Evolutionary conservation across 1,284 basidiomycete species (phyloP), one percentile per base, ranked within the genome.

Genomic region (Ganoderma boninense): DNA sequence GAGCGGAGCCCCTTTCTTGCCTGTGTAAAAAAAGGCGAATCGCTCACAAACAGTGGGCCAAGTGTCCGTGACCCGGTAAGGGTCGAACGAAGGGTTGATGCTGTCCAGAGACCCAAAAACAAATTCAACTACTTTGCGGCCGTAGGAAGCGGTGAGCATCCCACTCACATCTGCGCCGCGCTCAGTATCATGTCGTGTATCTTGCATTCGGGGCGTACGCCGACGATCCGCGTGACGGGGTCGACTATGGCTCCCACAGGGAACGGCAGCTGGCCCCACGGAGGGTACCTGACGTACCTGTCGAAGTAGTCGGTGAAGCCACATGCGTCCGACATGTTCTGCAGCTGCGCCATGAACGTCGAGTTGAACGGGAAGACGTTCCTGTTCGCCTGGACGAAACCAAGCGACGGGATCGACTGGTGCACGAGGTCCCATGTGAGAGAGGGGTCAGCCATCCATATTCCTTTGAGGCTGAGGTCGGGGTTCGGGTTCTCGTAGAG

Each of bases 51-150:
- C 70, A 56, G 77, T 78, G 5, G 80, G 80, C 76, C 77, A 82
- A 2, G 79, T 80, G 66, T 82, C 77, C n/a, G 77, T 81, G 43
- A 80, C 79, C 0, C 82, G 77, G 70, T 85, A 84, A 2, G 82
- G 77, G 74, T 84, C 83, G 72, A 89, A 90, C 3, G 84, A 88
- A 0, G 89, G 88, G 75, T 91, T 90, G 57, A 89, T 76, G 20
- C 49, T 52, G 13, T 26, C 49, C 23, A 52, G 4, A 52, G 11
- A 38, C 2, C 29, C 29, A 32, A 32, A 32, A 32, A 32, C 29
- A 32, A 38, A 38, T 2, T 4, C 26, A 0, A 7, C 23, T 13
- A 11, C 4, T 4, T 14, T 11, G 4, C 0, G 10, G 23, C 13
- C 4, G 11, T 5, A 26, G 29, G 29, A 11, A 11, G 26, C 10